Evolutionary conservation across 495 filamentous ascomycete genomes (phyloP), one percentile per base, ranked within the genome.

Genomic region (Hyaloscypha hepaticicola): DNA sequence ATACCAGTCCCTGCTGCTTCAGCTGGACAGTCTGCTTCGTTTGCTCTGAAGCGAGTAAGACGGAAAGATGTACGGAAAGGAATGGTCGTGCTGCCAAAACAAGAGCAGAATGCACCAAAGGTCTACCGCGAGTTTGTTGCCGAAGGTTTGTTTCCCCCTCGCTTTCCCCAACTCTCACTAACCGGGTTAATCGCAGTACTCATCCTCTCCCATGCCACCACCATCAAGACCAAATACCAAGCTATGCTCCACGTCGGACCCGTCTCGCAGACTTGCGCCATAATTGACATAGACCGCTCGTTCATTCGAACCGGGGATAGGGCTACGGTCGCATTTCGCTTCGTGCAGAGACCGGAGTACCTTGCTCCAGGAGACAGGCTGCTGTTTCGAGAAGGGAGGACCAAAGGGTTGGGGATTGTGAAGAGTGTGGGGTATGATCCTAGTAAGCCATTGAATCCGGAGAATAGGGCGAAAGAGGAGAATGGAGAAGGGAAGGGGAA

Each of bases 191-290:
- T 14, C 12, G n/a, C 56, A 92, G 95, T 98, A 3, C 83, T 99
- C 6, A 99, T 99, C 65, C 82, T 99, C 8, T 93, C 89, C 4
- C 95, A 99, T 73, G 95, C 95, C 1, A 99, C 95, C n/a, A 99
- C 95, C 52, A 99, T 99, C 76, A 95, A 96, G 74, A 92, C 91
- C 6, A 93, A 93, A 70, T 99, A 99, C 72, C 95, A 99, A 75
- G 96, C 95, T 5, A 99, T 99, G 95, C 83, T 99, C 24, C 95
- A 99, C 70, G 95, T 99, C 22, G 95, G 95, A 8, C 91, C 95
- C 1, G 90, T 99, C 58, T 92, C 88, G 61, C 95, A 99, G 76
- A 99, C 95, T 0, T 98, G 96, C 68, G 87, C 92, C 7, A 97
- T 99, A 70, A 97, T 99, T 69, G 95, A 97, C 70, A 96, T 99